Percentiles rank a stretch among this genome's conserved stretches.
Evolutionary conservation across 805 yeast species (phyloP).

Genomic region (Schwanniomyces occidentalis): DNA sequence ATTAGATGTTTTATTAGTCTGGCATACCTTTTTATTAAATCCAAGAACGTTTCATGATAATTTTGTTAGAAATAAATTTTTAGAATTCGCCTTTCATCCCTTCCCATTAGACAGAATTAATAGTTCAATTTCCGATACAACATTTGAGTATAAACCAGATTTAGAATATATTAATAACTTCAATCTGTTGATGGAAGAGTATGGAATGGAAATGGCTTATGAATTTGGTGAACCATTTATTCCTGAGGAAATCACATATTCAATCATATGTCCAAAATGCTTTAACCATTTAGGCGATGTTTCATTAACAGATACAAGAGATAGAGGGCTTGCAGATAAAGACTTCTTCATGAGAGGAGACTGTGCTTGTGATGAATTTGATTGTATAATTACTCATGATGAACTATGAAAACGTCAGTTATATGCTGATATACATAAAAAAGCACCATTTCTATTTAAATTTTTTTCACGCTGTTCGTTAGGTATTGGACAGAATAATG

Average conservation of each 20-base stretch:
- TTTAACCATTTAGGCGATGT: slow-evolving; percentile 3
- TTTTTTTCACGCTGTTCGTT: too few species aligned
- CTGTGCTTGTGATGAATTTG: slow-evolving; percentile 15
- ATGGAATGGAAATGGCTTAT: slow-evolving; percentile 1
- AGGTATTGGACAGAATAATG: too few species aligned
- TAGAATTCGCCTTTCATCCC: slow-evolving; percentile 10
- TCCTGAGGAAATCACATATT: slow-evolving; percentile 5
- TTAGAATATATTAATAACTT: too few species aligned
- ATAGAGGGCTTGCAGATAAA: slow-evolving; percentile 10
- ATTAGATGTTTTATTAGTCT: slow-evolving; percentile 22
- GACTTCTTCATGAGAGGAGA: slow-evolving; percentile 10
- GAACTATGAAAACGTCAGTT: slow-evolving; percentile 21
- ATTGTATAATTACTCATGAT: slow-evolving; percentile 15
- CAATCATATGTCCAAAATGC: slow-evolving; percentile 17
- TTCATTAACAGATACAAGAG: slow-evolving; percentile 7
- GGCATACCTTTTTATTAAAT: slow-evolving; percentile 24
- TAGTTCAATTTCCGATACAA: slow-evolving; percentile 3
- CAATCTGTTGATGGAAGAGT: neutral
- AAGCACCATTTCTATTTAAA: slow-evolving; percentile 6
- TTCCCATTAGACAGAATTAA: slow-evolving; percentile 13
- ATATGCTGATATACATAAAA: slow-evolving; percentile 12
- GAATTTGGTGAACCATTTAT: slow-evolving; percentile 2
- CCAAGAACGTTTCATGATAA: slow-evolving; percentile 16
- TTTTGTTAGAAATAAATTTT: slow-evolving; percentile 14
- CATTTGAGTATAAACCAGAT: slow-evolving; percentile 13